These are phyloP conservation scores for Tricladium varicosporioides DNA, from an alignment of 2,329 filamentous ascomycete genomes.

Conservation along the genomic window DNA sequence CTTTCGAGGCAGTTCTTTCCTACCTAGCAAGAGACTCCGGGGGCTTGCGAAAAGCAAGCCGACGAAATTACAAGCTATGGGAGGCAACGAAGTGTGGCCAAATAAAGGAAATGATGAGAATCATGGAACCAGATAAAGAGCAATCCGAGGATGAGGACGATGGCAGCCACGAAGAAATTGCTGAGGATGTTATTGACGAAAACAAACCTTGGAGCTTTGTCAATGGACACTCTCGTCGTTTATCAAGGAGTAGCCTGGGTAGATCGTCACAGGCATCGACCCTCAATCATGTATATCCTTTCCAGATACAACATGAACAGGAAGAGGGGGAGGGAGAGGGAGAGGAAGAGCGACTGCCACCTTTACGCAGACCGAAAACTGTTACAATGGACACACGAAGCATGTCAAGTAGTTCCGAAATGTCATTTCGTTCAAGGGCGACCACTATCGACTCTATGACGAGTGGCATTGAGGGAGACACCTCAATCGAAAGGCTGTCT, in stretches of 20 bases:
- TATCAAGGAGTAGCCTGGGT: slow-evolving; percentile 21
- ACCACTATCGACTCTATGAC: slow-evolving; percentile 73
- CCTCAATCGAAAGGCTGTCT: slow-evolving; percentile 74
- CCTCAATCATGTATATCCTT: slow-evolving; percentile 87
- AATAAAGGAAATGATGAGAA: slow-evolving; percentile 68
- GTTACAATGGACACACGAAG: slow-evolving; percentile 90
- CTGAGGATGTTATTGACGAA: slow-evolving; percentile 47
- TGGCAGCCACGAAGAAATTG: slow-evolving; percentile 36
- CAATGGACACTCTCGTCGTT: slow-evolving; percentile 26
- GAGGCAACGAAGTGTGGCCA: slow-evolving; percentile 79
- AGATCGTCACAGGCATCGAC: slow-evolving; percentile 32
- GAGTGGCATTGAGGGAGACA: slow-evolving; percentile 78
- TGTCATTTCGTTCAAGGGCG: slow-evolving; percentile 78
- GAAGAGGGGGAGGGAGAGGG: slow-evolving; percentile 42
- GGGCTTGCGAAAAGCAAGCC: slow-evolving; percentile 78
- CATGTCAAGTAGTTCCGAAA: slow-evolving; percentile 80
- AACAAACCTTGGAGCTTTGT: slow-evolving; percentile 31
- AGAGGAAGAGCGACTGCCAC: slow-evolving; percentile 37
- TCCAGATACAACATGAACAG: slow-evolving; percentile 60
- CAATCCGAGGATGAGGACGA: slow-evolving; percentile 29
- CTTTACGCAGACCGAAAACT: slow-evolving; percentile 42
- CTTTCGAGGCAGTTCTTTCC: slow-evolving; percentile 87
- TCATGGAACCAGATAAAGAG: slow-evolving; percentile 68
- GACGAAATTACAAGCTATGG: slow-evolving; percentile 84
- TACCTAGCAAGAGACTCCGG: slow-evolving; percentile 83